phyloP scores from a whole-genome alignment of 805 yeast species.

The Nematodospora valgi region DNA sequence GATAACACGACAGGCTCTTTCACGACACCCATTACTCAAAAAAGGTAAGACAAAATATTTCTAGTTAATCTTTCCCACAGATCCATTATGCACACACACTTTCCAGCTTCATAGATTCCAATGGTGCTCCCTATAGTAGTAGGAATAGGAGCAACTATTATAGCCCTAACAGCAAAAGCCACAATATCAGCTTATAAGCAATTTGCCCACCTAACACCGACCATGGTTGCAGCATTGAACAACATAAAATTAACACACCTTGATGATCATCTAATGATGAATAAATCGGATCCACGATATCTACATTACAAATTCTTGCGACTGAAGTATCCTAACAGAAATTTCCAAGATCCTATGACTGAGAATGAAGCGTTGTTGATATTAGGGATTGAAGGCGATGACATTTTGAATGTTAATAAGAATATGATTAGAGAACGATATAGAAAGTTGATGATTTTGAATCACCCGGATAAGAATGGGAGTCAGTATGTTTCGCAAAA shows the following conservation, averaged over 20 bases:
- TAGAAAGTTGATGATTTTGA: conserved; percentile 35
- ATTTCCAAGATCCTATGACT: conserved; percentile 37
- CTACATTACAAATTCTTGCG: conserved; percentile 14
- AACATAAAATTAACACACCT: conserved; percentile 19
- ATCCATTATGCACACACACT: too few species aligned
- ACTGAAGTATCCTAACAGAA: conserved; percentile 28
- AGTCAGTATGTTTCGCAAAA: conserved; percentile 39
- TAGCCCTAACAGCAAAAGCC: conserved; percentile 44
- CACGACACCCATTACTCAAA: too few species aligned
- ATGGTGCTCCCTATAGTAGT: conserved; percentile 48
- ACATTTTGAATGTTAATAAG: conserved; percentile 36
- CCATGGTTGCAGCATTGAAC: conserved; percentile 34
- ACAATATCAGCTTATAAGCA: conserved; percentile 27
- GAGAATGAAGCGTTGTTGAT: conserved; percentile 41
- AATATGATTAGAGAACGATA: conserved; percentile 31
- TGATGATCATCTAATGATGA: conserved; percentile 8
- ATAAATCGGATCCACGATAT: conserved; percentile 13
- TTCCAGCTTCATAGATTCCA: too few species aligned
- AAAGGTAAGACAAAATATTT: too few species aligned
- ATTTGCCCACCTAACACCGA: conserved; percentile 28
- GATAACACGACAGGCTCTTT: too few species aligned
- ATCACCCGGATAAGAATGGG: conserved; percentile 43
- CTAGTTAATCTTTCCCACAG: too few species aligned
- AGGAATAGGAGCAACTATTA: conserved; percentile 53
- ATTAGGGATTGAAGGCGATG: conserved; percentile 40